A percentile compares a stretch with the other conserved stretches of the same genome.
Conservation (phyloP, 2,329 filamentous ascomycete genomes). For the Fulvia fulva region DNA sequence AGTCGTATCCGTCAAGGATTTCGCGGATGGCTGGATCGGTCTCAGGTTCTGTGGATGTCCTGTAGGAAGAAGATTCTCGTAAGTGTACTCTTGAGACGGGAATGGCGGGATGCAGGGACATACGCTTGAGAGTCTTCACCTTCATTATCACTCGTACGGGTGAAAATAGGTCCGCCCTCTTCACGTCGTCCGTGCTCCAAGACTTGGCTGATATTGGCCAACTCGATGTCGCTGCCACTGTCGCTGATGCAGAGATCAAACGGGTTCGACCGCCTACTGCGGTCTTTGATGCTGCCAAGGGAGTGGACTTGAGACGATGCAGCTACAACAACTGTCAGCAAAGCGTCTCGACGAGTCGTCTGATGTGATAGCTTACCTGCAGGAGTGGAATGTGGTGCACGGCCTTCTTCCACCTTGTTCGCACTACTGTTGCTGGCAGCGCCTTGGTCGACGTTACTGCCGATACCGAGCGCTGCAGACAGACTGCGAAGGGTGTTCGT, state of each 20-base stretch:
- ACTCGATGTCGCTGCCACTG: slow-evolving; percentile 11
- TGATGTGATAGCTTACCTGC: background rate
- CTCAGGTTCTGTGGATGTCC: slow-evolving; percentile 16
- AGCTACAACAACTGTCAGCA: background rate
- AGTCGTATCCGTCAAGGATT: slow-evolving; percentile 28
- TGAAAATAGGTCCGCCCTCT: slow-evolving; percentile 6
- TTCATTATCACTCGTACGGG: slow-evolving; percentile 6
- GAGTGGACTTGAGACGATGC: background rate
- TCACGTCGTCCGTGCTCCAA: slow-evolving; percentile 14
- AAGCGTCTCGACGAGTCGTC: background rate
- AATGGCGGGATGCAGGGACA: slow-evolving; percentile 25
- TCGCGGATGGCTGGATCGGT: slow-evolving; percentile 25
- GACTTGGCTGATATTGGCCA: slow-evolving; percentile 16
- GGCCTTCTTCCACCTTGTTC: background rate
- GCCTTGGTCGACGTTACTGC: background rate
- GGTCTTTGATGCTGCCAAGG: background rate
- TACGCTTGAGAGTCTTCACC: slow-evolving; percentile 29
- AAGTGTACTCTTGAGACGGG: slow-evolving; percentile 33
- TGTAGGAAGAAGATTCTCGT: slow-evolving; percentile 32
- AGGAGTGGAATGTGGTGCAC: background rate
- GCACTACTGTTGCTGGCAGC: background rate
- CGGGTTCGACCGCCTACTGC: slow-evolving; percentile 17
- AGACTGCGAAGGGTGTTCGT: slow-evolving; percentile 1
- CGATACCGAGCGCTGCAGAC: background rate
- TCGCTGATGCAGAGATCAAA: slow-evolving; percentile 30